Evolutionary conservation across 2,329 filamentous ascomycete genomes (phyloP).

Genomic region (Aureobasidium vineae): DNA sequence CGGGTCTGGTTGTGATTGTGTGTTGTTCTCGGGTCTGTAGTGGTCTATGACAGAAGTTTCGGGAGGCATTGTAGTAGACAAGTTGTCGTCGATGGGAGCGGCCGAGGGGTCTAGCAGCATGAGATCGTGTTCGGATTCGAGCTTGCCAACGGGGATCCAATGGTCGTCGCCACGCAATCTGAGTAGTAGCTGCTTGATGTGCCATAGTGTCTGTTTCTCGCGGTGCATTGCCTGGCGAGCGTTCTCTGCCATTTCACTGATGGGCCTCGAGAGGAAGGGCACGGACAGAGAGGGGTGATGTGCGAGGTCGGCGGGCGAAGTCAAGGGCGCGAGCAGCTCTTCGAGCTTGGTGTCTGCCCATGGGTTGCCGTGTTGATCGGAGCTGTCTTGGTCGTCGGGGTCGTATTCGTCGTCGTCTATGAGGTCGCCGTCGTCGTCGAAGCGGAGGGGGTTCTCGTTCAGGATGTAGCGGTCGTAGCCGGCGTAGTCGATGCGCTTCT

Average conservation of each 20-base stretch:
- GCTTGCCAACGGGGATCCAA: conserved; percentile 57
- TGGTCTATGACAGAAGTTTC: conserved; percentile 3
- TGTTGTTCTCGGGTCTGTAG: conserved; percentile 19
- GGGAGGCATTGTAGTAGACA: background rate
- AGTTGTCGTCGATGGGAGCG: background rate
- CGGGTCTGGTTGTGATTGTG: conserved; percentile 2
- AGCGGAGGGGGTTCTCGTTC: conserved; percentile 66
- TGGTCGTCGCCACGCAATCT: conserved; percentile 72
- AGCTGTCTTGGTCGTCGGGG: conserved; percentile 55
- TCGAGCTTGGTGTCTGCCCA: conserved; percentile 71
- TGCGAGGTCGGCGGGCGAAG: conserved; percentile 69
- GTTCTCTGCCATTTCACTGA: conserved; percentile 68
- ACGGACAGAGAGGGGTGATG: conserved; percentile 71
- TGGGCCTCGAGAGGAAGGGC: conserved; percentile 70
- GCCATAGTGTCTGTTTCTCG: conserved; percentile 70
- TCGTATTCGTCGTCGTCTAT: conserved; percentile 31
- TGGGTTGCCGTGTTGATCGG: conserved; percentile 65
- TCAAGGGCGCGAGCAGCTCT: conserved; percentile 72
- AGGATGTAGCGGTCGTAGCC: conserved; percentile 72
- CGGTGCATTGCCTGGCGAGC: conserved; percentile 69
- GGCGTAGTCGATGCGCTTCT: conserved; percentile 65
- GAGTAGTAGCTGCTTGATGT: conserved; percentile 70
- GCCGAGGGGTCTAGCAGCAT: conserved; percentile 35
- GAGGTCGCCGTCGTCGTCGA: conserved; percentile 70
- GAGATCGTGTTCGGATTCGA: conserved; percentile 53